Evolutionary conservation across 805 yeast genomes (phyloP).

Genomic region (Lachancea lanzarotensis): DNA sequence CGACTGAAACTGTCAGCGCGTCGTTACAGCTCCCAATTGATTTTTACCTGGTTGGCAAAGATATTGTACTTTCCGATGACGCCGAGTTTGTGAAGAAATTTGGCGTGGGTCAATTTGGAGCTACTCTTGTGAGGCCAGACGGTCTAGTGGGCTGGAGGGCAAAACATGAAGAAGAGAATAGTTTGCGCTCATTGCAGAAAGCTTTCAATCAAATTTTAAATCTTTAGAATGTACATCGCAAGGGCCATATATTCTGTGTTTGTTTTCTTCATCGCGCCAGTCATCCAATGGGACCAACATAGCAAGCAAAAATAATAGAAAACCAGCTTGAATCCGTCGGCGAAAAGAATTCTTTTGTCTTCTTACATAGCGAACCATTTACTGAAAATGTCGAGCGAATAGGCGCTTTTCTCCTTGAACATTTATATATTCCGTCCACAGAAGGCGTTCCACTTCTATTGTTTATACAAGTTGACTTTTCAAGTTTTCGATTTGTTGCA

Average conservation of each 20-base stretch:
- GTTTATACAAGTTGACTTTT: conserved; percentile 13
- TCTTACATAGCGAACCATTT: no score
- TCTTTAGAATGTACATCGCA: no score
- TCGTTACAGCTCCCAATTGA: neutral
- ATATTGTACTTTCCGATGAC: neutral
- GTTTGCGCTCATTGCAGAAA: neutral
- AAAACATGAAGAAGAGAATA: neutral
- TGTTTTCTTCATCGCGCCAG: no score
- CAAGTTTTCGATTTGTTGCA: conserved; percentile 44
- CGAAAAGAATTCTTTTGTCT: no score
- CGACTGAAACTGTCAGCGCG: neutral
- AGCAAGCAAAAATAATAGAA: no score
- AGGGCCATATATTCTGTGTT: no score
- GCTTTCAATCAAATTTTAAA: neutral
- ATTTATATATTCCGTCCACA: neutral
- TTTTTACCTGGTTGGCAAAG: neutral
- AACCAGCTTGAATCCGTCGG: no score
- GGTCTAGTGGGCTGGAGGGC: conserved; percentile 1
- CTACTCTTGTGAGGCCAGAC: conserved; percentile 1
- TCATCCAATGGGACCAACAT: no score
- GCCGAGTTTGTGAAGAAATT: neutral
- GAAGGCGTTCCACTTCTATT: neutral
- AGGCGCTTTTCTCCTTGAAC: no score
- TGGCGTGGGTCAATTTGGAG: neutral
- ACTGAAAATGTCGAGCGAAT: no score